Base-by-base conservation (phyloP, 331 rosid genomes). In the Saraca asoca region DNA sequence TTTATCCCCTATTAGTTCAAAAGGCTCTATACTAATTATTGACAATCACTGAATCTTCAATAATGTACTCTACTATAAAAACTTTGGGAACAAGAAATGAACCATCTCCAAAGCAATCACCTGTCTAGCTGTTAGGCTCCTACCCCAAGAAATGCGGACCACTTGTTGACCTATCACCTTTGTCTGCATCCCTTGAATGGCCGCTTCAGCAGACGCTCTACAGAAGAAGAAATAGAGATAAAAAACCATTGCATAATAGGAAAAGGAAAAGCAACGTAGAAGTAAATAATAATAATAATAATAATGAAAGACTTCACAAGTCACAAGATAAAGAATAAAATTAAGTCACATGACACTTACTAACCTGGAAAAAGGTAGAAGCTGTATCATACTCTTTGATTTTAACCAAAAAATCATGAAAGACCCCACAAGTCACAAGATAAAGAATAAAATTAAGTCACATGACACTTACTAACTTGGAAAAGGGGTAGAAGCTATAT, bases 101-200 rank as follows among this genome's bases (percentile, higher is more conserved):
- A 5, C 33, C 13, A 71, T 51, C 49, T 74, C 39, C 33, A 13
- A 58, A 24, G 68, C 15, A 83, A 72, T 74, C 69, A 91, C 98
- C 98, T 92, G 98, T 85, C 89, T 92, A 50, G 86, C 82, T 20
- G 98, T 71, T 13, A 71, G 85, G 68, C 88, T 83, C 82, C 95
- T 85, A 43, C 88, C 96, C 98, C 97, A 93, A 63, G 98, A 84
- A 78, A 91, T 60, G 60, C 87, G 90, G 31, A 88, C 81, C 51
- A 80, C 84, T 85, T 90, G 95, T 62, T 93, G 97, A 51, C 97
- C 97, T 54, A 93, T 81, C 84, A 84, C 78, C 81, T 71, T 90
- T 80, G 95, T 97, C 74, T 88, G 97, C 98, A 90, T 87, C 78
- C 82, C 84, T 84, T 82, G 96, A 62, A 90, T 86, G 62, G 96